Evolutionary conservation across 768 basidiomycete genomes (phyloP), one percentile per base, ranked within the genome.

Genomic region (Albatrellus ellisii): DNA sequence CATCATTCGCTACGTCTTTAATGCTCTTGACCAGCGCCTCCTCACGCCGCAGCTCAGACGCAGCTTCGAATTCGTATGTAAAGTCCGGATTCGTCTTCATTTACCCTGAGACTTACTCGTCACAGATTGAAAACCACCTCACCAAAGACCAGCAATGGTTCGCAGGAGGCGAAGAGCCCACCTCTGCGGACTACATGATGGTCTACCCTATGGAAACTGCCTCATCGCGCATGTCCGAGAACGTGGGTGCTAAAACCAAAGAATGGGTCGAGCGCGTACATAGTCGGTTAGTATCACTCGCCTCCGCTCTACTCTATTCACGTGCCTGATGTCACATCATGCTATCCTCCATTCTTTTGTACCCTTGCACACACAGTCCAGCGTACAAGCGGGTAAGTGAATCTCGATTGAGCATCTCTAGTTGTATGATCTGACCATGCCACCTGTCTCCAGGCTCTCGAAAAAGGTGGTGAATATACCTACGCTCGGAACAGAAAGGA

Each of bases 131-230:
- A 45, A 45, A 44, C 2, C 63, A 62, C 42, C 57, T 68, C 14
- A 49, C 45, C 22, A 62, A 59, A 42, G 36, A 35, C 26, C 52
- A 47, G 1, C 56, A 52, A 14, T 62, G 54, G 54, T 56, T 63
- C 28, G 65, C 66, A 6, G 67, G 61, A 12, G 64, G 62, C 12
- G 45, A 56, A 12, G 56, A 60, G 21, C 62, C 64, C 14, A 68
- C 69, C 20, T 43, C 60, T 17, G 64, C 68, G 14, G 68, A 70
- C 48, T 69, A 58, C 53, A 59, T 62, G 59, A 65, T 68, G 63
- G 48, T 55, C 26, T 69, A 68, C 46, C 46, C 59, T 4, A 43
- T 66, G 29, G 66, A 68, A 44, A 44, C 51, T 7, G 47, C 58
- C 42, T 43, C 39, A 3, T 15, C 47, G 7, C 31, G 49, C 12